Percentiles rank a stretch among this genome's conserved stretches.
Conservation (phyloP, 2,329 filamentous ascomycete genomes). For the Lasiodiplodia citricola region DNA sequence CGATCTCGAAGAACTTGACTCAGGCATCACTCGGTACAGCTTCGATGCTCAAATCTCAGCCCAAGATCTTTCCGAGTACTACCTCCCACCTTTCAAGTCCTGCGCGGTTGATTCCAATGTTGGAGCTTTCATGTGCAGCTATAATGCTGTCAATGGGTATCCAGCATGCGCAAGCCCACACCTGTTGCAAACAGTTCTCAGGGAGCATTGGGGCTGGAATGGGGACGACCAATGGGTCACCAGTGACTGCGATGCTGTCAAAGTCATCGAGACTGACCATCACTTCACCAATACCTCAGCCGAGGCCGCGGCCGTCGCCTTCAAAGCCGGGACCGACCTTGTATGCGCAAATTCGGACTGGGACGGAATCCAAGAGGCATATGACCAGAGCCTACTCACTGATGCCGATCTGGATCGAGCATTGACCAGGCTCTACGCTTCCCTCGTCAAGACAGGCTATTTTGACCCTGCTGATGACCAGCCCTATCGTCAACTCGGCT, state of each 20-base stretch:
- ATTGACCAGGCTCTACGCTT: conserved; percentile 53
- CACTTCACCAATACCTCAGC: conserved; percentile 50
- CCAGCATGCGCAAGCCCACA: conserved; percentile 68
- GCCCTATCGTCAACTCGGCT: conserved; percentile 59
- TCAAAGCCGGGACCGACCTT: conserved; percentile 60
- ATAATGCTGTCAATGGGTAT: conserved; percentile 69
- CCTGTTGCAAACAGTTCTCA: conserved; percentile 66
- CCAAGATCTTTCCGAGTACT: conserved; percentile 72
- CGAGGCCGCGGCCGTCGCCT: conserved; percentile 53
- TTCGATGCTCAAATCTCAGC: conserved; percentile 63
- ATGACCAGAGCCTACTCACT: conserved; percentile 49
- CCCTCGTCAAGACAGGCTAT: conserved; percentile 62
- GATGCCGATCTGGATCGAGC: conserved; percentile 55
- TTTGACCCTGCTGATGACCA: conserved; percentile 56
- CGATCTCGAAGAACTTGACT: conserved; percentile 30
- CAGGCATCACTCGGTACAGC: conserved; percentile 45
- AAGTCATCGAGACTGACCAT: conserved; percentile 61
- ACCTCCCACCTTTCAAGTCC: conserved; percentile 67
- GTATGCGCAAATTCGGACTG: conserved; percentile 59
- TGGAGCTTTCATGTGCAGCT: conserved; percentile 60
- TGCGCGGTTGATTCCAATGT: conserved; percentile 52
- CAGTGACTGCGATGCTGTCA: conserved; percentile 68
- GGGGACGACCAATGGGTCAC: conserved; percentile 67
- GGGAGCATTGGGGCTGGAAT: conserved; percentile 69
- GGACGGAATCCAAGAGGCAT: conserved; percentile 50